phyloP scores from a whole-genome alignment of 176 grass and related monocot species.

The Microstegium vimineum region DNA sequence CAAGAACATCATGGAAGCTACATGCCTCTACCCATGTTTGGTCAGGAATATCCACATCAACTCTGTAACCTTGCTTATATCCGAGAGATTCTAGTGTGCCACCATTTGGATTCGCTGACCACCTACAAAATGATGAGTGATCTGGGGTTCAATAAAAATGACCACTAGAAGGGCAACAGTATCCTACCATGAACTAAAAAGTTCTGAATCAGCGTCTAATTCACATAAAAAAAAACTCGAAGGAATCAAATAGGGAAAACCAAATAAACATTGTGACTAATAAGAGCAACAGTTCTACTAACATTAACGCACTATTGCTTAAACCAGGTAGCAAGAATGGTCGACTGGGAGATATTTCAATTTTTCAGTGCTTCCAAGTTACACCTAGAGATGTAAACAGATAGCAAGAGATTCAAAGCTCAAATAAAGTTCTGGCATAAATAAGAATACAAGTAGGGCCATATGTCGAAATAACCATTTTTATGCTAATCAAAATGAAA shows the following conservation, averaged over 20 bases:
- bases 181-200: neutral
- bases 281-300: neutral
- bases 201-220: neutral
- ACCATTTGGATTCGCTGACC: slow-evolving; percentile 56
- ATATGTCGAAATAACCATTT: neutral
- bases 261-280: neutral
- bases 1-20: slow-evolving; percentile 83
- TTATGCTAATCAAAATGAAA: slow-evolving; percentile 27
- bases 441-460: neutral
- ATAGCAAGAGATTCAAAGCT: neutral
- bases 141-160: neutral
- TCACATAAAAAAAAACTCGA: neutral
- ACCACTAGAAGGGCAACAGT: neutral
- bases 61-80: slow-evolving; percentile 78
- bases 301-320: neutral
- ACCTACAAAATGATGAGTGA: slow-evolving; percentile 36
- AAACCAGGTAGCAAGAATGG: slow-evolving; percentile 8
- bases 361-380: neutral
- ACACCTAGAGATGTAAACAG: neutral
- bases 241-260: neutral
- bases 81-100: slow-evolving; percentile 79
- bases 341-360: neutral
- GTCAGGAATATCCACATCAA: slow-evolving; percentile 90
- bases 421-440: neutral
- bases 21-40: slow-evolving; percentile 71